Evolutionary conservation across 805 yeast species (phyloP), one percentile per base, ranked within the genome.

Genomic region (Metschnikowia matae): DNA sequence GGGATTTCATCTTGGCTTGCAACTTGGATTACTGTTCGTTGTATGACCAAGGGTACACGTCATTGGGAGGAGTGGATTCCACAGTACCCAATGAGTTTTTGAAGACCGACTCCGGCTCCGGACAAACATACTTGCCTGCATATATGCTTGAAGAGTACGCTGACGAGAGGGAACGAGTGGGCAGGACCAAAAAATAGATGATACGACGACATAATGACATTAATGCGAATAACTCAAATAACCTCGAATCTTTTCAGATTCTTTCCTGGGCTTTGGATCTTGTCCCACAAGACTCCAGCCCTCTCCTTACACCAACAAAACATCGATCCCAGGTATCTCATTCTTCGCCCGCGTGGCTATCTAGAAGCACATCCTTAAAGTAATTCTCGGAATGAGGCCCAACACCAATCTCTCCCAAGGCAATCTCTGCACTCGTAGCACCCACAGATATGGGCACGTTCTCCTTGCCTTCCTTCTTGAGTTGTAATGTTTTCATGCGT

Each of bases 31-130:
- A 92, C 64, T 92, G 98, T 64, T 59, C 63, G 2, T 69, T 94
- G 49, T 94, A 94, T 61, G 95, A 87, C 57, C 49, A 58, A 35
- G 99, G 99, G 0, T 94, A 85, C 62, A 91, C 99, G 0, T 88
- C 96, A 0, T 67, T 94, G 17, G 99, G 99, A 2, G 94, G 96
- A 0, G 70, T 82, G 1, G 69, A 78, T 49, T 79, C 82, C 40
- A 92, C 99, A 0, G 59, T 77, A 2, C 82, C 79, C 33, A 94
- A 94, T 63, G 96, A 96, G 11, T 74, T 70, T 49, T 64, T 73
- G 49, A 53, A 58, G 45, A 32, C 21, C 38, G 44, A 40, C 18
- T 33, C 20, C 34, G 49, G 54, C 21, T 46, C 48, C 4, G 43
- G 43, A 8, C 64, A 62, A 5, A 55, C 58, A 21, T 80, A 70